Conservation (phyloP, 1,139 yeast genomes). For the Pneumocystis murina region DNA sequence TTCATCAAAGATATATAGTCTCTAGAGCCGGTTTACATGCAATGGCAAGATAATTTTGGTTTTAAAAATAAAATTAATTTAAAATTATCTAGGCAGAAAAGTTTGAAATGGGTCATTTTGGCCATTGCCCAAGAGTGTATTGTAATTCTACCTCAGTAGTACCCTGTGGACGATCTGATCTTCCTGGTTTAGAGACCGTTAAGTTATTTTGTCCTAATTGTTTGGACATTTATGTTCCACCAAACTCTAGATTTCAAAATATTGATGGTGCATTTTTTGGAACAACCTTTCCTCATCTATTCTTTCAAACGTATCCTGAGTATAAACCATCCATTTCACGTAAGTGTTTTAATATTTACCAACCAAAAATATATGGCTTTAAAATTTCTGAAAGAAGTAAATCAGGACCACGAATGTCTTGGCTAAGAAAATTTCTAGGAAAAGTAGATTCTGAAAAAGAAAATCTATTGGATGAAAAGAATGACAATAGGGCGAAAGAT, state of each 20-base stretch:
- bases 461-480: constrained; percentile 1
- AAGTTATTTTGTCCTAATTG: constrained; percentile 89
- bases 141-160: constrained; percentile 87
- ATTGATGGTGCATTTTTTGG: constrained; percentile 97
- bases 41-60: constrained; percentile 31
- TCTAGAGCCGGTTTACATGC: constrained; percentile 81
- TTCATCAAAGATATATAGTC: constrained; percentile 81
- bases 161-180: constrained; percentile 84
- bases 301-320: constrained; percentile 79
- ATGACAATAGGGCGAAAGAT: not conserved
- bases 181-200: constrained; percentile 84
- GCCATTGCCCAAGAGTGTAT: constrained; percentile 76
- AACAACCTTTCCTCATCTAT: constrained; percentile 84
- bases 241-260: constrained; percentile 66
- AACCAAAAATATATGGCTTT: constrained; percentile 60
- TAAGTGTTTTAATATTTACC: constrained; percentile 4
- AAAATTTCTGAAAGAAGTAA: constrained; percentile 57
- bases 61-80: not conserved
- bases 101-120: constrained; percentile 78
- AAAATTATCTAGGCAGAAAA: constrained; percentile 44
- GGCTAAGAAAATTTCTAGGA: constrained; percentile 44
- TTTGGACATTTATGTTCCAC: constrained; percentile 76
- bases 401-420: constrained; percentile 85
- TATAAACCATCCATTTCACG: constrained; percentile 22
- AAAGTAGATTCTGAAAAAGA: constrained; percentile 4